phyloP scores from a whole-genome alignment of 108 stramenopile genomes.

The Epithemia pelagica region DNA sequence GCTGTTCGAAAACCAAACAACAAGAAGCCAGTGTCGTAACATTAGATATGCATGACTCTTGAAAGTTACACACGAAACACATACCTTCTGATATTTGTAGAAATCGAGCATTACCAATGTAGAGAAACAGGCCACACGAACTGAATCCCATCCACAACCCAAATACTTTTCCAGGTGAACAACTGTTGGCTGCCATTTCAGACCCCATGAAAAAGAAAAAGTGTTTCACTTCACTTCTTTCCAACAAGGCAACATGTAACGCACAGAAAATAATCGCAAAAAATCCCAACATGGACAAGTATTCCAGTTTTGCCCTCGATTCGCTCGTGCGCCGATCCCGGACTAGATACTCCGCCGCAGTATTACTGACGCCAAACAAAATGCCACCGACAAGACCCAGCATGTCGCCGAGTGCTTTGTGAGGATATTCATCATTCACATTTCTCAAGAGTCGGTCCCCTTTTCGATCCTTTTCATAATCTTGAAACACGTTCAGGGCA shows the following conservation, averaged over 20 bases:
- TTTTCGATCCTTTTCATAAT: slow-evolving; percentile 46
- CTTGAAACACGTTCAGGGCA: slow-evolving; percentile 64
- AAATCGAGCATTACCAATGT: slow-evolving; percentile 57
- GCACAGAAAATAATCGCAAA: slow-evolving; percentile 68
- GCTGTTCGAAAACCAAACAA: not conserved
- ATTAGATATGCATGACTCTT: too few relatives aligned
- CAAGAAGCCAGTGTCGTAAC: too few relatives aligned
- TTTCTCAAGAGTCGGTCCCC: not conserved
- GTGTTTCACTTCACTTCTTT: slow-evolving; percentile 41
- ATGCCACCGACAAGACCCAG: slow-evolving; percentile 82
- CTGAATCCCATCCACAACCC: slow-evolving; percentile 9
- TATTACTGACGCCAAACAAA: slow-evolving; percentile 84
- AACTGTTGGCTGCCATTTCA: slow-evolving; percentile 13
- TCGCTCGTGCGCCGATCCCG: slow-evolving; percentile 29
- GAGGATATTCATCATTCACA: slow-evolving; percentile 39
- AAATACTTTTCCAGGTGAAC: slow-evolving; percentile 27
- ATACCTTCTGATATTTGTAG: slow-evolving; percentile 59
- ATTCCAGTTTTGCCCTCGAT: slow-evolving; percentile 50
- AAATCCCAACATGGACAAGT: slow-evolving; percentile 77
- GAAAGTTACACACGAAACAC: not conserved
- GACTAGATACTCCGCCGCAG: slow-evolving; percentile 66
- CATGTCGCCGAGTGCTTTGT: slow-evolving; percentile 76
- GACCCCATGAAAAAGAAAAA: slow-evolving; percentile 23
- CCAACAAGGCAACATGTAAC: slow-evolving; percentile 56
- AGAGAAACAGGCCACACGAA: slow-evolving; percentile 40